These are phyloP conservation scores for Globisporangium nodosum DNA, from an alignment of 352 stramenopile species.

Conservation along the genomic window DNA sequence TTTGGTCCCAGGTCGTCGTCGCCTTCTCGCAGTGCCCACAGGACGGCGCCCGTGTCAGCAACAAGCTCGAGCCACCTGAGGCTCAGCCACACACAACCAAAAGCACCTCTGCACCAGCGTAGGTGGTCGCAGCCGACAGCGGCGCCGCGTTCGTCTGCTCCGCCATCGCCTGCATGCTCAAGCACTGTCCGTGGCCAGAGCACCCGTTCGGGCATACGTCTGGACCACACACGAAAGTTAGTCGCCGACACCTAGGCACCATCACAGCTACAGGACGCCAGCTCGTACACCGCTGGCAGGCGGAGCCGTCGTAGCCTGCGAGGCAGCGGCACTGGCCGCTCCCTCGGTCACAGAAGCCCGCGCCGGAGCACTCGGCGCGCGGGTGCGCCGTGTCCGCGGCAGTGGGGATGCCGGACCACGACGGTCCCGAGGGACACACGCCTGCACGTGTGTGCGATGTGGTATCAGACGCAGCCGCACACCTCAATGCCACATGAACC, in stretches of 20 bases:
- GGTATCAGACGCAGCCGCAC: neutral
- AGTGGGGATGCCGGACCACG: slow-evolving; percentile 56
- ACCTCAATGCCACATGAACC: neutral
- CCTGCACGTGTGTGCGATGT: slow-evolving; percentile 17
- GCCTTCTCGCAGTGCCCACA: slow-evolving; percentile 9
- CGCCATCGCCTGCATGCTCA: slow-evolving; percentile 64
- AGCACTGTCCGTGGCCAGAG: slow-evolving; percentile 65
- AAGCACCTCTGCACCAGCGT: slow-evolving; percentile 39
- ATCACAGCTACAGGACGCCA: neutral
- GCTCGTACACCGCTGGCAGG: slow-evolving; percentile 57
- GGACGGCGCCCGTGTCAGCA: neutral
- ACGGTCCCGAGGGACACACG: slow-evolving; percentile 56
- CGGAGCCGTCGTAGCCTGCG: slow-evolving; percentile 57
- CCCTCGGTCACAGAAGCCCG: slow-evolving; percentile 46
- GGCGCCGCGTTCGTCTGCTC: slow-evolving; percentile 39
- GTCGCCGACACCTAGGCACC: neutral
- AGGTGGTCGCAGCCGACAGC: slow-evolving; percentile 48
- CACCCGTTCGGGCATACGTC: slow-evolving; percentile 49
- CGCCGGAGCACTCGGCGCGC: slow-evolving; percentile 57
- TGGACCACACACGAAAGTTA: slow-evolving; percentile 5
- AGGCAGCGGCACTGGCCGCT: slow-evolving; percentile 63
- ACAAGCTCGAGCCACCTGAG: neutral
- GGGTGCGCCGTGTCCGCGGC: slow-evolving; percentile 31
- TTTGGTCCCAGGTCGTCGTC: slow-evolving; percentile 71
- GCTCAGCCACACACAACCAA: neutral